Evolutionary conservation across 208 protist genomes (phyloP).

Genomic region (Trypanosoma melophagium): DNA sequence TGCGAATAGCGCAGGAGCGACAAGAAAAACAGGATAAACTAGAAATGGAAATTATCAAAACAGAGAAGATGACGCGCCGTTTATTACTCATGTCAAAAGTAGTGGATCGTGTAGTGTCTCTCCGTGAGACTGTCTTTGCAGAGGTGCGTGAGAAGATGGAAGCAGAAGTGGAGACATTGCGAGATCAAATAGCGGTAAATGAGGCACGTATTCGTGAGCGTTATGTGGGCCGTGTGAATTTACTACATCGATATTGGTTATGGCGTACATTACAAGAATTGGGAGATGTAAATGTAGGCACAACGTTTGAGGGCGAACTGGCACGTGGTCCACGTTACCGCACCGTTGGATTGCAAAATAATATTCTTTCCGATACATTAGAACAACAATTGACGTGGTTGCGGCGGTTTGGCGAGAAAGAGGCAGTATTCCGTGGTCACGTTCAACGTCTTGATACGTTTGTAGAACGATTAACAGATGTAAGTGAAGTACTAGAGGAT

Average conservation of each 20-base stretch:
- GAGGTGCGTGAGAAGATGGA: conserved; percentile 31
- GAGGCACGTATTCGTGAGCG: conserved; percentile 52
- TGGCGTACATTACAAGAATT: conserved; percentile 84
- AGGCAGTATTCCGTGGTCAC: conserved; percentile 64
- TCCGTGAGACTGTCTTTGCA: conserved; percentile 33
- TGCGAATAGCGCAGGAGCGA: conserved; percentile 51
- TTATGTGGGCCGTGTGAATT: conserved; percentile 70
- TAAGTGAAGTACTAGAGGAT: conserved; percentile 79
- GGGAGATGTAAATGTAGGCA: conserved; percentile 67
- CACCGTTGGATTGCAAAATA: conserved; percentile 81
- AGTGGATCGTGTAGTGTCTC: conserved; percentile 44
- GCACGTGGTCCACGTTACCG: conserved; percentile 79
- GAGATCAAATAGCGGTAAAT: conserved; percentile 35
- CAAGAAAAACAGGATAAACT: conserved; percentile 56
- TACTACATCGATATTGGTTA: conserved; percentile 85
- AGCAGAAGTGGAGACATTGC: conserved; percentile 48
- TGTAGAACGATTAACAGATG: conserved; percentile 80
- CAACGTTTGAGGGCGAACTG: conserved; percentile 81
- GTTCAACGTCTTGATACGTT: conserved; percentile 65
- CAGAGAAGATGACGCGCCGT: conserved; percentile 43
- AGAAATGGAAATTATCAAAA: conserved; percentile 51
- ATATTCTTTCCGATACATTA: conserved; percentile 76
- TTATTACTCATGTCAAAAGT: conserved; percentile 56
- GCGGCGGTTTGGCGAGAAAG: conserved; percentile 46
- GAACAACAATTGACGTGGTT: conserved; percentile 79